Evolutionary conservation across 1,139 yeast species (phyloP).

Genomic region (Yamadazyma triangularis): DNA sequence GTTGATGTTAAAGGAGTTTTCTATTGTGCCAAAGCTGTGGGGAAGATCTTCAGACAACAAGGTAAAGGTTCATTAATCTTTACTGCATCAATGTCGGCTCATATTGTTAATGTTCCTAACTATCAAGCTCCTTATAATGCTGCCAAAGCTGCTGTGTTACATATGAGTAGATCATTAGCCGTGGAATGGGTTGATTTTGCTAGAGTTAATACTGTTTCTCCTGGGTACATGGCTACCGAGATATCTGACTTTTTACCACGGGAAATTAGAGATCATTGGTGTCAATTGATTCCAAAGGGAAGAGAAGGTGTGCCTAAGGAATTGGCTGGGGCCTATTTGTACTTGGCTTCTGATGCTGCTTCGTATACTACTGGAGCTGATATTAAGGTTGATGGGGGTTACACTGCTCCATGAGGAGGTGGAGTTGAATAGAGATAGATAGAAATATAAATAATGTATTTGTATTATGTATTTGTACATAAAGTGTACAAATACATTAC

Average conservation of each 20-base stretch:
- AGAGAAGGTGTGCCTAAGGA: conserved; percentile 39
- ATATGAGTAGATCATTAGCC: conserved; percentile 50
- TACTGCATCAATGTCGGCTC: conserved; percentile 64
- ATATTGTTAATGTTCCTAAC: conserved; percentile 63
- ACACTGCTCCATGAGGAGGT: conserved; percentile 28
- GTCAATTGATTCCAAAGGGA: conserved; percentile 34
- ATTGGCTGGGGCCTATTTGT: conserved; percentile 40
- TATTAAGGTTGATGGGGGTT: conserved; percentile 45
- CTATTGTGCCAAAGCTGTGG: conserved; percentile 41
- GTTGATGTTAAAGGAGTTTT: conserved; percentile 44
- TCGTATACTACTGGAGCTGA: conserved; percentile 45
- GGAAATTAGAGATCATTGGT: conserved; percentile 32
- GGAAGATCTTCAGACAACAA: conserved; percentile 34
- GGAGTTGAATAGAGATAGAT: no score
- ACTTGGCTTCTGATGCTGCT: conserved; percentile 39
- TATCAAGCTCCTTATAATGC: conserved; percentile 58
- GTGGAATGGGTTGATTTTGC: conserved; percentile 53
- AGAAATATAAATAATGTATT: no score
- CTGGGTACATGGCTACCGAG: conserved; percentile 54
- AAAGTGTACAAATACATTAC: no score
- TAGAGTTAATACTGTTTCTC: conserved; percentile 52
- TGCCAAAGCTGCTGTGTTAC: conserved; percentile 56
- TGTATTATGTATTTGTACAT: no score
- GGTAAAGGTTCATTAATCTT: conserved; percentile 51
- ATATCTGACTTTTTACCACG: conserved; percentile 45